These are phyloP conservation scores for Acacia crassicarpa DNA, from an alignment of 306 rosid genomes.

Conservation along the genomic window DNA sequence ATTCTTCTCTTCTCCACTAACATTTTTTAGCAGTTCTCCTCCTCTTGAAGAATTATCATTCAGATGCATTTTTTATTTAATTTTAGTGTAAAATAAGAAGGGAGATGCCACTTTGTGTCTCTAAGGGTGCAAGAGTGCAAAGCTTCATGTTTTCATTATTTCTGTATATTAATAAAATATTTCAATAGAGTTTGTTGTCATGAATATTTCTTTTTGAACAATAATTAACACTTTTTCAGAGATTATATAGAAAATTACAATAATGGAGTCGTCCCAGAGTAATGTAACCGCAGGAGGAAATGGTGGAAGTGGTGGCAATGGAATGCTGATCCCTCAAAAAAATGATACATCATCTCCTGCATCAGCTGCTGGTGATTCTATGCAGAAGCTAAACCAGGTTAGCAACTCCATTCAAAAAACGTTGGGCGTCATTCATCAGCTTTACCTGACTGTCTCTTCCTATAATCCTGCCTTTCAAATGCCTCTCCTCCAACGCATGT, in stretches of 20 bases:
- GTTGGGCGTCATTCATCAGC: conserved; percentile 89
- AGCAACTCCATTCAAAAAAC: conserved; percentile 82
- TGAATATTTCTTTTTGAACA: background rate
- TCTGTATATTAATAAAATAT: background rate
- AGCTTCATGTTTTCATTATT: background rate
- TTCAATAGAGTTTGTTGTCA: background rate
- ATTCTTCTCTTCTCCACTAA: background rate
- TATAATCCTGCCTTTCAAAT: conserved; percentile 82
- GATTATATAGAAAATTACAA: conserved; percentile 5
- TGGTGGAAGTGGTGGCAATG: conserved; percentile 74
- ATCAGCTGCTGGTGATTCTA: conserved; percentile 59
- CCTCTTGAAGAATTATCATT: background rate
- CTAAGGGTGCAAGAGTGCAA: background rate
- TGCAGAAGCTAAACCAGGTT: conserved; percentile 80
- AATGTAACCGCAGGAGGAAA: conserved; percentile 47
- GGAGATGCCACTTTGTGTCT: background rate
- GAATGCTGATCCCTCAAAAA: conserved; percentile 48
- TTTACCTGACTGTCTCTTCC: conserved; percentile 83
- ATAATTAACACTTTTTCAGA: background rate
- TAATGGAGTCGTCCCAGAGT: conserved; percentile 69
- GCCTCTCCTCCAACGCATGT: conserved; percentile 90
- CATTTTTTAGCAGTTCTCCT: background rate
- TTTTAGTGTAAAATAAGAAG: background rate
- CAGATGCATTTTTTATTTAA: background rate
- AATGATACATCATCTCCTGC: conserved; percentile 49